Evolutionary conservation across 139 green algal species (phyloP), one percentile per base, ranked within the genome.

Genomic region (Tetradesmus lagerheimii): DNA sequence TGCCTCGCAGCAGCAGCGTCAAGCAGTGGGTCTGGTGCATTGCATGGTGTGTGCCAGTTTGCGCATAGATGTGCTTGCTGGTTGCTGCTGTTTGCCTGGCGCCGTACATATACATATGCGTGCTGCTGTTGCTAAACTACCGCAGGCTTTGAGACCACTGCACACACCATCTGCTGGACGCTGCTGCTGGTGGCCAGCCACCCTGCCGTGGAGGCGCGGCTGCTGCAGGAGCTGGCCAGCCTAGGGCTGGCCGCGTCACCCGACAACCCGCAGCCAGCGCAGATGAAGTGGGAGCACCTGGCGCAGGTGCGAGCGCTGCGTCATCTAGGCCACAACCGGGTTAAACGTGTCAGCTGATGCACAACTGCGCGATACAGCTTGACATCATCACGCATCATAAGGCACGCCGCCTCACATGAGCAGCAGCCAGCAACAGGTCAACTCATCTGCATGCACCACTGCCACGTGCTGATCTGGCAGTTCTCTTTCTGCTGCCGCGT

Each of bases 111-210:
- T 50, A 50, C 43, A 50, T 8, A 50, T 50, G 5, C 43, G 43
- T 18, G 18, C 47, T 62, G 1, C 12, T 62, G 1, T 50, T 5
- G 43, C 12, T n/a, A n/a, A n/a, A n/a, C n/a, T n/a, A n/a, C 89
- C 35, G 88, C 79, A 27, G 83, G 86, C 62, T 94, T 89, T 53
- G 90, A 95, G 90, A 95, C 93, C 37, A 94, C 91, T 31, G 91
- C 91, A 27, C 83, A 88, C 80, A 90, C 91, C 34, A 80, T 94
- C 43, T 86, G 85, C 38, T 92, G 92, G 38, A 90, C 90, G 23
- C 38, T 94, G 35, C 85, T 92, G 66, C 86, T 87, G 37, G 45
- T 95, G 27, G 85, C 91, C 2, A 89, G 31, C 6, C 85, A 93
- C 85, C 91, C 88, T 3, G 89, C 53, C 12, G 91, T 86, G 5